Evolutionary conservation across 768 basidiomycete genomes (phyloP), one percentile per base, ranked within the genome.

Genomic region (Boletus patriciae): DNA sequence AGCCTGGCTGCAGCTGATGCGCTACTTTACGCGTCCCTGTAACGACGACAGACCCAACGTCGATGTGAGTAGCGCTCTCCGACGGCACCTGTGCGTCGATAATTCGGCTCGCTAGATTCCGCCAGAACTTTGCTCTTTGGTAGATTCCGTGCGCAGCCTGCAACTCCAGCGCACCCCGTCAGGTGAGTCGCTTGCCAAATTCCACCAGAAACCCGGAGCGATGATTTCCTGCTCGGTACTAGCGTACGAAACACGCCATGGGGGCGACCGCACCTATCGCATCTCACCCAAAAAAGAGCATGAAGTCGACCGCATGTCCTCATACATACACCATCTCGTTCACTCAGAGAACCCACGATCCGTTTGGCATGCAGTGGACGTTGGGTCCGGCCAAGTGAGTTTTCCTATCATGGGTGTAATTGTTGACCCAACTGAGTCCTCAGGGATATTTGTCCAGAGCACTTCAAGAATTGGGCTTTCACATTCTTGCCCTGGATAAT

Each of bases 241-340:
- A 64, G 60, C 45, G 6, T 57, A 59, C 52, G 54, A 57, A 43
- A 52, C 48, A 16, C 40, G 36, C 44, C 23, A 21, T 29, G 52
- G 46, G 18, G 43, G 53, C 41, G 43, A 50, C 52, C 58, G 62
- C 21, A 37, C 57, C 27, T 68, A 69, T 33, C 85, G 88, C 16
- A 85, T 88, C 81, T 88, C 87, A 5, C 87, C 87, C 6, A 91
- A 91, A 68, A 91, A 91, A 66, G 73, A 74, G 3, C 88, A 91
- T 59, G 89, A 91, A 66, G 86, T 91, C 45, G 61, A 72, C 1
- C 79, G 81, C 46, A 90, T 90, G 87, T 73, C 77, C 18, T 69
- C 77, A 8, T 87, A 82, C 70, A 74, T 87, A 27, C 65, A 69
- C 38, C 64, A 62, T 18, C 65, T 85, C 31, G 49, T 61, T 25